Percentiles rank a stretch among this genome's conserved stretches.
These are phyloP conservation scores for Ilyonectria sp. DNA, from an alignment of 2,329 filamentous ascomycete genomes.

Conservation along the genomic window DNA sequence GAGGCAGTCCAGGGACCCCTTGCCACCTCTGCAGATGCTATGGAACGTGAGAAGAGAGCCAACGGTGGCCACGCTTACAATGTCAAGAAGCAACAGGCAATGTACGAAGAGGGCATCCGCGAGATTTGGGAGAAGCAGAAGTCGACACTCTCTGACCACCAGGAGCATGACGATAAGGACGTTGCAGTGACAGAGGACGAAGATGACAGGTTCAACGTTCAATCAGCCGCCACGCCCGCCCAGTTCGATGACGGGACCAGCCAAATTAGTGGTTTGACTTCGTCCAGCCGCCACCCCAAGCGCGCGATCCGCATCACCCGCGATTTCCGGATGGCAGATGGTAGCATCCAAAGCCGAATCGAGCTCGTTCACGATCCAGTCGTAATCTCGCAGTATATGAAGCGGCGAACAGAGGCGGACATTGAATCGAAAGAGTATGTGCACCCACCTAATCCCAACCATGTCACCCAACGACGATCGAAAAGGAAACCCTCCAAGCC, in stretches of 20 bases:
- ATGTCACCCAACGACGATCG: constrained; percentile 9
- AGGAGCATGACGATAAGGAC: constrained; percentile 77
- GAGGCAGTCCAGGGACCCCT: constrained; percentile 81
- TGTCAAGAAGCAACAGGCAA: constrained; percentile 91
- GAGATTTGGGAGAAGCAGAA: constrained; percentile 95
- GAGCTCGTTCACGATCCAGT: constrained; percentile 84
- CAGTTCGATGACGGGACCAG: constrained; percentile 83
- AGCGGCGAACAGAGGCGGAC: constrained; percentile 79
- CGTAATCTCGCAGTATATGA: constrained; percentile 91
- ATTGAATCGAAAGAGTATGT: constrained; percentile 82
- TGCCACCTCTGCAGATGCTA: constrained; percentile 83
- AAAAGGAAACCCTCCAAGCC: constrained; percentile 25
- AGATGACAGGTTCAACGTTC: constrained; percentile 79
- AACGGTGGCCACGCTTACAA: constrained; percentile 98
- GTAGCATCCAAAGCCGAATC: constrained; percentile 73
- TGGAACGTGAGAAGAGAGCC: constrained; percentile 87
- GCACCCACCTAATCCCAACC: constrained; percentile 36
- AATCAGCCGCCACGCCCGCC: constrained; percentile 78
- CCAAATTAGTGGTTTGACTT: constrained; percentile 79
- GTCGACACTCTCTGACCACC: constrained; percentile 79
- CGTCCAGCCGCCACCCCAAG: constrained; percentile 76
- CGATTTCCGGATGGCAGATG: constrained; percentile 62
- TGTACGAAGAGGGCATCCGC: constrained; percentile 92
- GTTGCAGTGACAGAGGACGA: constrained; percentile 72
- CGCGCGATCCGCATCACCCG: constrained; percentile 83